A percentile compares a stretch with the other conserved stretches of the same genome.
Conservation (phyloP, 352 stramenopile genomes). For the Albugo laibachii region DNA sequence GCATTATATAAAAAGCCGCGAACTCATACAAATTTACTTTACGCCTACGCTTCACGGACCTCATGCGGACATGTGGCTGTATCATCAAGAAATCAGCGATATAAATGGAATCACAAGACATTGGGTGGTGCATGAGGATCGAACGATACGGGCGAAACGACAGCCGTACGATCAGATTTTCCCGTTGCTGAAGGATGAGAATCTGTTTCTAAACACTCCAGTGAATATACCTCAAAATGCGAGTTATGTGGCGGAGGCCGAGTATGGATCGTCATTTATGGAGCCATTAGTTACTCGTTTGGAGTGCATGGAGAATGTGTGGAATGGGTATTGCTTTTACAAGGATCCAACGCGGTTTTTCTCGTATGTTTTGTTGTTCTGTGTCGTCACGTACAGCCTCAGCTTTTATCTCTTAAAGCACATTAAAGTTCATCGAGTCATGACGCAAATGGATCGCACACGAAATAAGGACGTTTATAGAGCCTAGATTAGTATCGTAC, state of each 20-base stretch:
- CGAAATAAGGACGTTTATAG: too few relatives aligned
- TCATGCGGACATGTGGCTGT: slow-evolving; percentile 67
- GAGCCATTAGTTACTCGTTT: slow-evolving; percentile 44
- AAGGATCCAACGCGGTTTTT: not conserved
- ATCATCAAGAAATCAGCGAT: slow-evolving; percentile 18
- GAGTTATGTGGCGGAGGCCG: slow-evolving; percentile 29
- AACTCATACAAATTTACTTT: slow-evolving; percentile 48
- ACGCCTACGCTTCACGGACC: slow-evolving; percentile 22
- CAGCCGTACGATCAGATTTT: slow-evolving; percentile 46
- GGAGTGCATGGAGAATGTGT: slow-evolving; percentile 62
- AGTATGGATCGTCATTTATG: slow-evolving; percentile 55
- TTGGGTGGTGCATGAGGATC: slow-evolving; percentile 51
- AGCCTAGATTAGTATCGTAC: too few relatives aligned
- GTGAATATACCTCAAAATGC: slow-evolving; percentile 36
- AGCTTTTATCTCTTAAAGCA: too few relatives aligned
- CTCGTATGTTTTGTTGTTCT: not conserved
- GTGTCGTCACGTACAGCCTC: too few relatives aligned
- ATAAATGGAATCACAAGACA: slow-evolving; percentile 10
- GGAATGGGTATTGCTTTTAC: not conserved
- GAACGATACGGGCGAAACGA: slow-evolving; percentile 40
- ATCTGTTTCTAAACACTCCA: slow-evolving; percentile 26
- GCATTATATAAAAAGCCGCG: slow-evolving; percentile 26
- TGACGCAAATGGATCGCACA: too few relatives aligned
- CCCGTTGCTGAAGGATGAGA: slow-evolving; percentile 17
- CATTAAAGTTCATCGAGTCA: too few relatives aligned